Evolutionary conservation across 2,329 filamentous ascomycete genomes (phyloP), one percentile per base, ranked within the genome.

Genomic region (Monosporascus cannonballus): DNA sequence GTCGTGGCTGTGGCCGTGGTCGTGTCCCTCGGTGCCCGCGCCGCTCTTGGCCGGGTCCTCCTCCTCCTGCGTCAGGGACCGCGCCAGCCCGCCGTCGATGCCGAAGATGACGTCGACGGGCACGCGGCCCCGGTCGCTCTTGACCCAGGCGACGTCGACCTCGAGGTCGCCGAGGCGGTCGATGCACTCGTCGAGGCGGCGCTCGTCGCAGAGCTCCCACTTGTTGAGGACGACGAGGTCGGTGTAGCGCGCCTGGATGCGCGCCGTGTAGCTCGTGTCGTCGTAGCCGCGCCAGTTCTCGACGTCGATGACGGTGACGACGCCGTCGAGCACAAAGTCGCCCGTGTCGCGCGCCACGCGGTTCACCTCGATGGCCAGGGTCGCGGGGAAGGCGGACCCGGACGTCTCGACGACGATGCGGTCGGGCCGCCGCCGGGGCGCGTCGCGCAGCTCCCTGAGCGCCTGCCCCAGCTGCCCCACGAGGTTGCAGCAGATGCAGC

Each of bases 401-500:
- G 84, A 89, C 2, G 94, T 99, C 77, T 99, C 94, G 68, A 99
- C 85, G 50, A 99, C 84, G 70, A 99, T 94, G 51, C 94, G 83
- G 67, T 96, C 89, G 0, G 91, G 93, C 0, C 4, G 93, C 0
- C 4, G 42, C 30, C 60, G 57, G 36, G 77, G 69, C 15, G 68
- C 69, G 24, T 74, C 70, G 49, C 81, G 80, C 41, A 99, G 84
- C 65, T 94, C 85, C 44, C 80, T 73, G 18, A 99, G 84, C 1
- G 93, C 92, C 47, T 87, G 84, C 54, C 84, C 83, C 7, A 99
- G 83, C 70, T 96, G 90, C 17, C 94, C 94, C 55, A 99, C 93
- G 25, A 97, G 86, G 69, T 97, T 97, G 76, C 94, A 99, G 81
- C 94, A 99, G 71, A 99, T 97, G 74, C 94, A 97, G 60, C 93